phyloP scores from a whole-genome alignment of 495 filamentous ascomycete species.

The Cladorrhinum samala region DNA sequence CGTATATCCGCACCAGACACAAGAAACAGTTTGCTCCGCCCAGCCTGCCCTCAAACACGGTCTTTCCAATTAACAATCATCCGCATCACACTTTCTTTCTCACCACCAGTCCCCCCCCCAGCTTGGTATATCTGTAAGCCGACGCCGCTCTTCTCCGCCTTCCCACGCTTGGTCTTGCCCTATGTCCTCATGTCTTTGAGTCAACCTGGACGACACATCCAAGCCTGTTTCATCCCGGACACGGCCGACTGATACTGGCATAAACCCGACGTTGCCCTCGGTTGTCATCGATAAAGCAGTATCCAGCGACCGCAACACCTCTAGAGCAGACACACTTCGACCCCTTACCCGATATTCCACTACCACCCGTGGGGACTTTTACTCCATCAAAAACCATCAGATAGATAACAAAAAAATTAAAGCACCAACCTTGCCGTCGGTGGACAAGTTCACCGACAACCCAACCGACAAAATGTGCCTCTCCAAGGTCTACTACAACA shows the following conservation, averaged over 20 bases:
- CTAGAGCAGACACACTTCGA: slow-evolving; percentile 14
- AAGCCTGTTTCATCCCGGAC: slow-evolving; percentile 34
- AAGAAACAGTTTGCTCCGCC: slow-evolving; percentile 7
- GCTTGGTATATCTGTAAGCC: slow-evolving; percentile 11
- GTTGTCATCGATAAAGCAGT: slow-evolving; percentile 29
- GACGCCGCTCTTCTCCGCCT: slow-evolving; percentile 5
- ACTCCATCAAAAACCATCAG: background rate
- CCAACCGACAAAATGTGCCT: slow-evolving; percentile 40
- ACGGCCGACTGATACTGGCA: slow-evolving; percentile 35
- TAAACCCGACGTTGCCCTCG: slow-evolving; percentile 11
- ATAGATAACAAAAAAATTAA: slow-evolving; percentile 2
- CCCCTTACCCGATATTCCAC: slow-evolving; percentile 1
- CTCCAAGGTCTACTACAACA: slow-evolving; percentile 34
- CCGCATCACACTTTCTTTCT: background rate
- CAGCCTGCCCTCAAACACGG: slow-evolving; percentile 14
- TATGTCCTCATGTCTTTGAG: slow-evolving; percentile 42
- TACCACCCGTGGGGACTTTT: background rate
- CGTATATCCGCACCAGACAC: background rate
- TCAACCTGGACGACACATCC: slow-evolving; percentile 25
- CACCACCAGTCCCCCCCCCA: background rate
- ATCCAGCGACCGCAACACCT: slow-evolving; percentile 18
- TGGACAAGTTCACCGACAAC: slow-evolving; percentile 8
- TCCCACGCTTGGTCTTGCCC: slow-evolving; percentile 3
- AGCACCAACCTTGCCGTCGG: background rate
- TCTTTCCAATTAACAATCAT: slow-evolving; percentile 7